Conservation (phyloP, 345 rosid genomes). For the Kernera saxatilis region DNA sequence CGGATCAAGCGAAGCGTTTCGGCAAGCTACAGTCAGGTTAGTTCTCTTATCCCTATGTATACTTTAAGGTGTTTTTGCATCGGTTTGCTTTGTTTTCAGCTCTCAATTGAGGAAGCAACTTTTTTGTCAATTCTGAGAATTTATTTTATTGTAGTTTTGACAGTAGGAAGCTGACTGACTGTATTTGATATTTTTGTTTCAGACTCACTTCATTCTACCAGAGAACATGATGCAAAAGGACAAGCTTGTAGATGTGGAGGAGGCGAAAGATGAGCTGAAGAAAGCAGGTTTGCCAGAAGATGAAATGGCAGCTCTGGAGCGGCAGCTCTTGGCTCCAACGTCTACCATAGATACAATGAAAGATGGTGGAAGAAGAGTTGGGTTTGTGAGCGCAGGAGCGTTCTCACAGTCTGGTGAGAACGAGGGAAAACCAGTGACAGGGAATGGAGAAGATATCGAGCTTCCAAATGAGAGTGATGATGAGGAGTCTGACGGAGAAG, state of each 20-base stretch:
- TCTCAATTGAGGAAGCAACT: background rate
- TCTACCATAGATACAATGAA: conserved; percentile 28
- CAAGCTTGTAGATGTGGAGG: conserved; percentile 62
- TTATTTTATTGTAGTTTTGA: background rate
- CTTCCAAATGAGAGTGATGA: conserved; percentile 82
- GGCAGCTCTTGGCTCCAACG: conserved; percentile 58
- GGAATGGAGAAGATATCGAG: conserved; percentile 76
- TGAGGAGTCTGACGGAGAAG: conserved; percentile 55
- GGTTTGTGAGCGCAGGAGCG: conserved; percentile 91
- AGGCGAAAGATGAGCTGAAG: conserved; percentile 84
- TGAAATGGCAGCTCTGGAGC: conserved; percentile 91
- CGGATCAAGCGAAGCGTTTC: conserved; percentile 85
- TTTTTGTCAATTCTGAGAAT: background rate
- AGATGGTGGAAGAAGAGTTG: conserved; percentile 54
- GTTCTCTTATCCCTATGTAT: background rate
- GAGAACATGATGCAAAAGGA: conserved; percentile 95
- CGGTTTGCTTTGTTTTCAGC: background rate
- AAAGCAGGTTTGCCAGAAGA: conserved; percentile 79
- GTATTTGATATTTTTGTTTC: conserved; percentile 17
- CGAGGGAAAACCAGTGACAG: conserved; percentile 28
- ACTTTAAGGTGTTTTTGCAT: background rate
- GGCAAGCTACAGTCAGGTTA: conserved; percentile 92
- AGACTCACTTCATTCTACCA: conserved; percentile 84
- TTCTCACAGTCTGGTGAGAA: conserved; percentile 55
- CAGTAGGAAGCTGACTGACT: background rate